Percentiles rank a stretch among this genome's conserved stretches.
These are phyloP conservation scores for Aspergillus fructus DNA, from an alignment of 2,329 filamentous ascomycete species.

Conservation along the genomic window DNA sequence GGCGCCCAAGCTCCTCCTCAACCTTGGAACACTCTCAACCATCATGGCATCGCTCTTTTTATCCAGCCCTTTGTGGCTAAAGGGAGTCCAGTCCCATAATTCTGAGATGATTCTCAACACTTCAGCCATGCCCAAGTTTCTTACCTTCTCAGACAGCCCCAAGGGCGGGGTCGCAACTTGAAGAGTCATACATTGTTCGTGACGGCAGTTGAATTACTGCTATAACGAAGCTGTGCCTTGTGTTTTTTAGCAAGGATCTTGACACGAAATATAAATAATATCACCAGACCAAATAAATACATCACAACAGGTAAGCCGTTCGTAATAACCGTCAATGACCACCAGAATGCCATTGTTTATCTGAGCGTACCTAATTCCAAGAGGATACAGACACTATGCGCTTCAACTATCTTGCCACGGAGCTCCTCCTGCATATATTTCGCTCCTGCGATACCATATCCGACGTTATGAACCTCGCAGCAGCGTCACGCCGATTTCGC, in stretches of 20 bases:
- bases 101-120: conserved; percentile 6
- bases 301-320: not conserved
- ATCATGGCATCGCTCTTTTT: conserved; percentile 23
- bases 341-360: not conserved
- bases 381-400: conserved; percentile 43
- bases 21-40: conserved; percentile 11
- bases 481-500: conserved; percentile 56
- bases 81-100: not conserved
- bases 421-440: conserved; percentile 59
- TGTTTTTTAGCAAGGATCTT: not conserved
- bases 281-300: not conserved
- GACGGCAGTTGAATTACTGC: conserved; percentile 21
- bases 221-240: conserved; percentile 11
- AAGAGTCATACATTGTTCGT: conserved; percentile 17
- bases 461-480: conserved; percentile 55
- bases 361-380: not conserved
- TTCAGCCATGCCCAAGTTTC: conserved; percentile 2
- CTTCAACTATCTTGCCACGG: conserved; percentile 57
- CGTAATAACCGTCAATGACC: not conserved
- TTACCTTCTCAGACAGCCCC: conserved; percentile 24
- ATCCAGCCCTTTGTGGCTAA: conserved; percentile 21
- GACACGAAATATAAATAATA: not conserved
- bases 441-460: conserved; percentile 52
- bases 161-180: conserved; percentile 34
- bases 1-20: not conserved